phyloP scores from a whole-genome alignment of 768 basidiomycete genomes.

The Strobilomyces dryophilus region DNA sequence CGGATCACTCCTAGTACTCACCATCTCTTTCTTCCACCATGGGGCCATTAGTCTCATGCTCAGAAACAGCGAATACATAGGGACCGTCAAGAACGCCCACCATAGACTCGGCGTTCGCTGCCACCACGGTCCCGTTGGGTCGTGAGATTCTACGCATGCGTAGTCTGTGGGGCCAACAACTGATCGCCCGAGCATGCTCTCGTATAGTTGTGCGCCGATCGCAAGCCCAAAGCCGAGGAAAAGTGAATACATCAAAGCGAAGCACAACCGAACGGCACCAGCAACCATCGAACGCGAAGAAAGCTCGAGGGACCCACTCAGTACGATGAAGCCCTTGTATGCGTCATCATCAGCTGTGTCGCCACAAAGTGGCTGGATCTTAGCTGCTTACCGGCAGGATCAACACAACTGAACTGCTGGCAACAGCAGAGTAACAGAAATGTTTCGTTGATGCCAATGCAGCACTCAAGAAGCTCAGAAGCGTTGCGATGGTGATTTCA shows the following conservation, averaged over 20 bases:
- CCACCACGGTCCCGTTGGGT: slow-evolving; percentile 64
- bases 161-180: slow-evolving; percentile 57
- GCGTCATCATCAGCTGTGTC: not conserved
- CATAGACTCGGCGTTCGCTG: slow-evolving; percentile 61
- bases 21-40: slow-evolving; percentile 53
- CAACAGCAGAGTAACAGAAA: slow-evolving; percentile 80
- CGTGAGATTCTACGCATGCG: slow-evolving; percentile 53
- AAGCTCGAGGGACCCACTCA: slow-evolving; percentile 72
- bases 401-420: slow-evolving; percentile 71
- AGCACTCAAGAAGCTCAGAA: slow-evolving; percentile 77
- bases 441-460: slow-evolving; percentile 62
- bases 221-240: slow-evolving; percentile 79
- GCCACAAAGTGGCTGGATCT: not conserved
- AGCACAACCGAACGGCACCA: slow-evolving; percentile 81
- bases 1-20: slow-evolving; percentile 24
- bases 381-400: slow-evolving; percentile 61
- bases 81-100: slow-evolving; percentile 76
- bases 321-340: slow-evolving; percentile 57
- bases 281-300: slow-evolving; percentile 78
- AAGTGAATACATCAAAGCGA: slow-evolving; percentile 73
- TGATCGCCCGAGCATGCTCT: slow-evolving; percentile 45
- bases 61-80: slow-evolving; percentile 62
- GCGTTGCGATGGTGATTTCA: slow-evolving; percentile 75
- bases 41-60: slow-evolving; percentile 65
- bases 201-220: slow-evolving; percentile 69